Conservation (phyloP, 1,284 basidiomycete genomes). For the Trichosporon inkin region DNA sequence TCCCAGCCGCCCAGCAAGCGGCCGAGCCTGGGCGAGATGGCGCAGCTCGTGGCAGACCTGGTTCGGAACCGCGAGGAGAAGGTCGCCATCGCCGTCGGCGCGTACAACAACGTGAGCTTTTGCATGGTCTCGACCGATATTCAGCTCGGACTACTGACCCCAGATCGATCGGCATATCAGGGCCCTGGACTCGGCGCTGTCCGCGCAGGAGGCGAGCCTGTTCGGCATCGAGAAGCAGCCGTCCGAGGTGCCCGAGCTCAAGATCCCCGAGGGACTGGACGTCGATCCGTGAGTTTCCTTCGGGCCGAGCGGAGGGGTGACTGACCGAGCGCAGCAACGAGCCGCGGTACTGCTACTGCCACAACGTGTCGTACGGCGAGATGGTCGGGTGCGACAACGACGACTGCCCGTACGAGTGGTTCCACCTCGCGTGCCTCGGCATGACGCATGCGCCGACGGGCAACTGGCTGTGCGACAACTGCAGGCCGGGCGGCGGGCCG, state of each 20-base stretch:
- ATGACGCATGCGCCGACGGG: constrained; percentile 39
- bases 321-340: constrained; percentile 42
- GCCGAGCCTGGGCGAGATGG: constrained; percentile 39
- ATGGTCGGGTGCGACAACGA: constrained; percentile 49
- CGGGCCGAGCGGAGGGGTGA: neutral
- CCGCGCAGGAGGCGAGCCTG: constrained; percentile 45
- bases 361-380: constrained; percentile 52
- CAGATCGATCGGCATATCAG: constrained; percentile 55
- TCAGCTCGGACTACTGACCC: neutral
- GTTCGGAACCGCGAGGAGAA: constrained; percentile 53
- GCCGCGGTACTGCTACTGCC: constrained; percentile 55
- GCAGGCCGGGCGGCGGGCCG: constrained; percentile 25
- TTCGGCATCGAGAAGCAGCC: constrained; percentile 31
- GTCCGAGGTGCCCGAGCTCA: constrained; percentile 25
- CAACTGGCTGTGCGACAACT: constrained; percentile 42
- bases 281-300: constrained; percentile 3
- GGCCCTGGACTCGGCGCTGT: constrained; percentile 52
- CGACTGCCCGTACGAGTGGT: constrained; percentile 54
- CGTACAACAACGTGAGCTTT: constrained; percentile 50
- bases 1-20: neutral
- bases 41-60: constrained; percentile 40
- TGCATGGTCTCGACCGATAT: too few species aligned
- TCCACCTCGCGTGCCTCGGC: constrained; percentile 46
- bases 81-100: constrained; percentile 53
- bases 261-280: neutral